Conservation (phyloP, 306 rosid species). For the Trifolium pratense region DNA sequence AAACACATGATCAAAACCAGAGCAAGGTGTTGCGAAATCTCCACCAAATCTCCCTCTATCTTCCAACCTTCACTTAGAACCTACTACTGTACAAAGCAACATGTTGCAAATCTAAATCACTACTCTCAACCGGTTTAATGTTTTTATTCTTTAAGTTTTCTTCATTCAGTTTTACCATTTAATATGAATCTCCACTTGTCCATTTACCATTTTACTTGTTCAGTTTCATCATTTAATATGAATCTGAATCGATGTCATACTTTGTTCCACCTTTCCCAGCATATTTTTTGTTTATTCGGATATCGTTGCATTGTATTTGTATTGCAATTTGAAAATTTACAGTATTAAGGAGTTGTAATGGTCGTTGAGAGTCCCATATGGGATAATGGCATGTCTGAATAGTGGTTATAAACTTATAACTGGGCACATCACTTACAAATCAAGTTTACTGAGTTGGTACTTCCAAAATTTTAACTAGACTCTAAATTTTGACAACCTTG, state of each 20-base stretch:
- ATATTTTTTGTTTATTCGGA: background rate
- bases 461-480: background rate
- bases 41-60: background rate
- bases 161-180: background rate
- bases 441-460: background rate
- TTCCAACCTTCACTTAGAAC: conserved; percentile 4
- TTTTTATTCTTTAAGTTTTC: background rate
- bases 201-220: background rate
- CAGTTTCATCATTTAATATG: no score
- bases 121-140: background rate
- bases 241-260: no score
- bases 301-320: background rate
- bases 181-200: background rate
- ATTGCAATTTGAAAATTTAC: background rate
- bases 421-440: background rate
- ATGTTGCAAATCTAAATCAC: conserved; percentile 8
- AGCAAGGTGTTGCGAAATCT: background rate
- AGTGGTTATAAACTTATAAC: background rate
- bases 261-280: no score
- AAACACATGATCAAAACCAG: no score
- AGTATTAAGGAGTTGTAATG: background rate
- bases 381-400: background rate
- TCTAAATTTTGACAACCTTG: no score
- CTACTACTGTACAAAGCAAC: background rate
- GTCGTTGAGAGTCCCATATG: background rate